phyloP scores from a whole-genome alignment of 2,329 filamentous ascomycete species.

The Pyrenochaeta sp. region DNA sequence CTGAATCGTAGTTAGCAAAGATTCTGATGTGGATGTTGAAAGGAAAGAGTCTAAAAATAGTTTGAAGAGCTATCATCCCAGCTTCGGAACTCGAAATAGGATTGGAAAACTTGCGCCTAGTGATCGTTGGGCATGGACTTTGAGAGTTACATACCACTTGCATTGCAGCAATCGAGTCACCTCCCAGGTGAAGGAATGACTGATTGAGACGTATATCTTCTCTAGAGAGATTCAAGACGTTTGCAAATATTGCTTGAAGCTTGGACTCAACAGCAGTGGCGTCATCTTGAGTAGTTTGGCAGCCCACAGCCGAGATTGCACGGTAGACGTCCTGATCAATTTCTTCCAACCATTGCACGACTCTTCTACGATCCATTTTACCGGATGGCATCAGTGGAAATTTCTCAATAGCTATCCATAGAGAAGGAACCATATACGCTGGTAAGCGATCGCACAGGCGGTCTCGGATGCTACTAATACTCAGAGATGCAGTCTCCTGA shows the following conservation, averaged over 20 bases:
- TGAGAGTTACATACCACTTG: slow-evolving; percentile 23
- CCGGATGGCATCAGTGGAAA: slow-evolving; percentile 44
- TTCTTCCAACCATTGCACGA: slow-evolving; percentile 40
- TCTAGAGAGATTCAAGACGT: slow-evolving; percentile 35
- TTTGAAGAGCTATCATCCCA: too few relatives aligned
- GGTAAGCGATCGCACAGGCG: slow-evolving; percentile 39
- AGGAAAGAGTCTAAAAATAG: too few relatives aligned
- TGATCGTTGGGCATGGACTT: too few relatives aligned
- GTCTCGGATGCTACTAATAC: slow-evolving; percentile 36
- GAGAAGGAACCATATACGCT: slow-evolving; percentile 45
- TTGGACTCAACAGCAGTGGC: slow-evolving; percentile 33
- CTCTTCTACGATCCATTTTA: slow-evolving; percentile 43
- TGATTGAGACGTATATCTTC: slow-evolving; percentile 43
- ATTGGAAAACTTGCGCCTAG: too few relatives aligned
- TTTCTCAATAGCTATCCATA: slow-evolving; percentile 38
- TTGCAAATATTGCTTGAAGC: slow-evolving; percentile 41
- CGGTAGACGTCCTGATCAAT: slow-evolving; percentile 42
- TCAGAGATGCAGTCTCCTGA: slow-evolving; percentile 31
- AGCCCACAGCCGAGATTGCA: slow-evolving; percentile 31
- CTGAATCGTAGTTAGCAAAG: too few relatives aligned
- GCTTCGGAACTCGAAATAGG: too few relatives aligned
- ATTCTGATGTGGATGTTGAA: too few relatives aligned
- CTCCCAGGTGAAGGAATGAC: slow-evolving; percentile 45
- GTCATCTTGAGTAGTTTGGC: slow-evolving; percentile 19
- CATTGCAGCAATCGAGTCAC: slow-evolving; percentile 49